phyloP scores from a whole-genome alignment of 495 filamentous ascomycete species.

The Daldinia loculata region DNA sequence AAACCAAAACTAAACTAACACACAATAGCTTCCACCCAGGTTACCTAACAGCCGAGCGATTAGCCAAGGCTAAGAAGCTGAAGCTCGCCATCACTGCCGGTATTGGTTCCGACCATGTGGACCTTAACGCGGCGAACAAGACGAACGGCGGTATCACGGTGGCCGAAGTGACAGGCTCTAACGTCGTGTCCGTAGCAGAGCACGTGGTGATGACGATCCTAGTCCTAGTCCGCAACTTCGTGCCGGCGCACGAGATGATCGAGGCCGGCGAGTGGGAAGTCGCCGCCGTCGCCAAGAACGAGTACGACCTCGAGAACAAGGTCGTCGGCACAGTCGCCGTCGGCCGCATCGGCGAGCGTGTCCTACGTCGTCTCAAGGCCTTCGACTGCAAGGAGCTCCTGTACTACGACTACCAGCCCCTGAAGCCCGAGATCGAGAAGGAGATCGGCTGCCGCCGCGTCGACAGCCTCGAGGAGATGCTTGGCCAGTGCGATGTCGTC shows the following conservation, averaged over 20 bases:
- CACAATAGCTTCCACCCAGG: constrained; percentile 91
- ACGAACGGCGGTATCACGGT: constrained; percentile 98
- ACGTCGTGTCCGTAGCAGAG: constrained; percentile 89
- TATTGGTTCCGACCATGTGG: constrained; percentile 98
- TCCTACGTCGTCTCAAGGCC: constrained; percentile 89
- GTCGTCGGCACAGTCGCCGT: constrained; percentile 98
- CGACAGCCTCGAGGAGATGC: constrained; percentile 88
- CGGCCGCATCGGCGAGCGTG: constrained; percentile 97
- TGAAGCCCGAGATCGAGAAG: constrained; percentile 84
- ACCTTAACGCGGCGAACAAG: constrained; percentile 95
- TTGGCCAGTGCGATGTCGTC: constrained; percentile 95
- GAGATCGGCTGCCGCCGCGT: constrained; percentile 97
- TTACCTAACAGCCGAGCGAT: constrained; percentile 95
- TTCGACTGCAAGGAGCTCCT: constrained; percentile 99
- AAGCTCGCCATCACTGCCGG: constrained; percentile 96
- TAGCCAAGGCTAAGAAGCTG: constrained; percentile 98
- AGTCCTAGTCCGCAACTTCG: constrained; percentile 94
- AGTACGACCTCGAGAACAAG: constrained; percentile 97
- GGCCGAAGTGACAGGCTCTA: constrained; percentile 94
- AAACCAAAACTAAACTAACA: constrained; percentile 13
- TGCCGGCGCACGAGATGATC: constrained; percentile 96
- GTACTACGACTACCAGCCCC: constrained; percentile 99
- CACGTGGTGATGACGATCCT: constrained; percentile 99
- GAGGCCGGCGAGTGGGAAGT: constrained; percentile 91
- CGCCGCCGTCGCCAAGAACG: constrained; percentile 94